These are phyloP conservation scores for Penstemon davidsonii DNA, from an alignment of 257 asterid genomes.

Conservation along the genomic window DNA sequence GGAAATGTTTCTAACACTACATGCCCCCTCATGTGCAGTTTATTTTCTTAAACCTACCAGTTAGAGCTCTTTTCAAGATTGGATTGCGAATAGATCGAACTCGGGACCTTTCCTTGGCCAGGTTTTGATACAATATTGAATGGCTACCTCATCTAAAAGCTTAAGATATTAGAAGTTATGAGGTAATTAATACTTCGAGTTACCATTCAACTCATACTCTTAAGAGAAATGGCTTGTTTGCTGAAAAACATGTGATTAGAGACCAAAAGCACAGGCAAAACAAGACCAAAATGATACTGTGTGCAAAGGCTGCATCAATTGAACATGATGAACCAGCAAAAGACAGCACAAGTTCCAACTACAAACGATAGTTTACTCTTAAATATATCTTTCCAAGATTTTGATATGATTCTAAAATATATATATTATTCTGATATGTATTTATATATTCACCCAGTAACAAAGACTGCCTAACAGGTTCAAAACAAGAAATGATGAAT, in stretches of 20 bases:
- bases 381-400: constrained; percentile 16
- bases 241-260: constrained; percentile 6
- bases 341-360: constrained; percentile 21
- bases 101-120: too few species aligned
- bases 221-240: constrained; percentile 6
- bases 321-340: constrained; percentile 10
- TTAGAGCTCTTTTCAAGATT: too few species aligned
- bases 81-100: too few species aligned
- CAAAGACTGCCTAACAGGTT: constrained; percentile 8
- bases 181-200: too few species aligned
- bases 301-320: constrained; percentile 8
- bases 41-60: too few species aligned
- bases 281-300: neutral
- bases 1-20: too few species aligned
- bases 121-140: too few species aligned
- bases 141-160: too few species aligned
- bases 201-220: neutral
- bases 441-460: neutral
- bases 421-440: neutral
- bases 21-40: too few species aligned
- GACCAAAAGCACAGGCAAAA: constrained; percentile 5
- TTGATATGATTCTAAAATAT: neutral
- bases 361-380: neutral
- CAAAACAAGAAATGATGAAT: constrained; percentile 1
- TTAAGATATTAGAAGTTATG: too few species aligned